Evolutionary conservation across 1,139 yeast species (phyloP).

Genomic region (Magnusiomyces starmeri): DNA sequence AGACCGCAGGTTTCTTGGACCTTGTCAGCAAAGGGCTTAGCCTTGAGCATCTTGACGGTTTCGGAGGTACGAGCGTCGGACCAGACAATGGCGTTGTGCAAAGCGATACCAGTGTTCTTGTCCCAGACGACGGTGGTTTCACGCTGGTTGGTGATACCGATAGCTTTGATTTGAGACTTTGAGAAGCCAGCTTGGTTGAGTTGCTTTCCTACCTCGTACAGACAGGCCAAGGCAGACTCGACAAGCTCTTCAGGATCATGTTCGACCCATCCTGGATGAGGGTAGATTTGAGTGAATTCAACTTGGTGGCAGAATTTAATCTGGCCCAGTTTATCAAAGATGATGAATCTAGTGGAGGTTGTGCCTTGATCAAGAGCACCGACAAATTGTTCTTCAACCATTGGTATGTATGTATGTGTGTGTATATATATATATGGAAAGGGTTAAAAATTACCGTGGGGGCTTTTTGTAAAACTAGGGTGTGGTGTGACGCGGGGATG

Average conservation of each 20-base stretch:
- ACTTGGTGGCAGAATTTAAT: constrained; percentile 86
- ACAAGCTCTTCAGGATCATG: constrained; percentile 84
- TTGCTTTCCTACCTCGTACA: constrained; percentile 32
- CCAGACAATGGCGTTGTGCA: constrained; percentile 91
- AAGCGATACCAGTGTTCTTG: constrained; percentile 71
- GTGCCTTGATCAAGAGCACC: constrained; percentile 83
- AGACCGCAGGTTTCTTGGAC: constrained; percentile 70
- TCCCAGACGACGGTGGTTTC: constrained; percentile 94
- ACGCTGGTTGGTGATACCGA: constrained; percentile 93
- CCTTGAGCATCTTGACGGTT: constrained; percentile 58
- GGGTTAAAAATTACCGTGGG: too few species aligned
- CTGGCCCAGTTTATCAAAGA: constrained; percentile 64
- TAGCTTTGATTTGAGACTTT: constrained; percentile 33
- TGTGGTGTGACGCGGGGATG: too few species aligned
- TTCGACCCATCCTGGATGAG: constrained; percentile 68
- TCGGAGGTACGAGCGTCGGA: constrained; percentile 83
- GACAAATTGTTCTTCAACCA: constrained; percentile 25
- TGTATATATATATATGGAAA: neutral
- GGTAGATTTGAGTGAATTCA: constrained; percentile 46
- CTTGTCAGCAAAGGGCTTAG: constrained; percentile 53
- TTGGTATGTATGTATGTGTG: constrained; percentile 1
- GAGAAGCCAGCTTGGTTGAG: constrained; percentile 29
- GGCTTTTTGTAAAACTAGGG: too few species aligned
- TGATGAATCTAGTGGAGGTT: constrained; percentile 85
- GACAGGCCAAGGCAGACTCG: constrained; percentile 51